These are phyloP conservation scores for Boletus rubescentipes DNA, from an alignment of 768 basidiomycete genomes.

Conservation along the genomic window DNA sequence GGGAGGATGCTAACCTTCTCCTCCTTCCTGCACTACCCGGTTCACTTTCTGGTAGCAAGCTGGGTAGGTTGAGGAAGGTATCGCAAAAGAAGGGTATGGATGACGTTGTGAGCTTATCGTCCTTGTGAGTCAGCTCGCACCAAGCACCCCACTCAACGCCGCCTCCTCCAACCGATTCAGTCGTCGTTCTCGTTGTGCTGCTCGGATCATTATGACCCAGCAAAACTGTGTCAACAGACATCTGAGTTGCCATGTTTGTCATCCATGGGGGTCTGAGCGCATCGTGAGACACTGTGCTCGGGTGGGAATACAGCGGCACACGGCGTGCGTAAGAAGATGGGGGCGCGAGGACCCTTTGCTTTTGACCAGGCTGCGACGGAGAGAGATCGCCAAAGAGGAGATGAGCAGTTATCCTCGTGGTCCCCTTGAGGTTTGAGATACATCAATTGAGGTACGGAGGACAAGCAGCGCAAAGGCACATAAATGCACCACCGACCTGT, in stretches of 20 bases:
- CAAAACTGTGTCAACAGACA: constrained; percentile 44
- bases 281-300: constrained; percentile 37
- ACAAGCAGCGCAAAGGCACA: neutral
- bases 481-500: constrained; percentile 37
- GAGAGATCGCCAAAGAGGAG: constrained; percentile 54
- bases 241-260: constrained; percentile 35
- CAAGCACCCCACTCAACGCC: constrained; percentile 61
- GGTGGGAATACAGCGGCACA: constrained; percentile 55
- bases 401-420: constrained; percentile 50
- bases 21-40: constrained; percentile 26
- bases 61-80: constrained; percentile 45
- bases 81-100: constrained; percentile 60
- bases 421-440: constrained; percentile 33
- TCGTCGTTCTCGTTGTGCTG: constrained; percentile 38
- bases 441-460: neutral
- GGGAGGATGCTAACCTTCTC: constrained; percentile 15
- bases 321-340: constrained; percentile 60
- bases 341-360: constrained; percentile 36
- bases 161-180: constrained; percentile 47
- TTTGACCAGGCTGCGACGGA: constrained; percentile 24
- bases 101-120: constrained; percentile 47
- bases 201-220: constrained; percentile 38
- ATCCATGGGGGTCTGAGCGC: constrained; percentile 32
- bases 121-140: constrained; percentile 43
- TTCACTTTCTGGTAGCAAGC: constrained; percentile 47